Conservation (phyloP, 2,329 filamentous ascomycete species). For the Aspergillus floridensis region DNA sequence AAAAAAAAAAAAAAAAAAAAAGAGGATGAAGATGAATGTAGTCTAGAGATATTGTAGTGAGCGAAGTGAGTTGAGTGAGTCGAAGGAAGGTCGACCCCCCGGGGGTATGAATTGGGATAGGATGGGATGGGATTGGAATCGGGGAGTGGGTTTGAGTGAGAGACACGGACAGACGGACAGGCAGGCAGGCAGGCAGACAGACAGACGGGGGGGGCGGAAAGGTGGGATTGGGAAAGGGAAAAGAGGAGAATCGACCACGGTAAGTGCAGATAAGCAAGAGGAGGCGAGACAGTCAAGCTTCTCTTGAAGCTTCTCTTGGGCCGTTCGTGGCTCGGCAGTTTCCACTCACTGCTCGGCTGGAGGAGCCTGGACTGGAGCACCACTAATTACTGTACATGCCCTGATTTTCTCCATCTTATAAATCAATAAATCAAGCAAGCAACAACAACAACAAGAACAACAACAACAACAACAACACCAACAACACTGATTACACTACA, state of each 20-base stretch:
- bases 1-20: no score
- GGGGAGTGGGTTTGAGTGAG: conserved; percentile 57
- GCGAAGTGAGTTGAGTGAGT: no score
- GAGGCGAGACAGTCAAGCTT: conserved; percentile 33
- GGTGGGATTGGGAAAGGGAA: conserved; percentile 71
- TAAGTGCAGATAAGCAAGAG: conserved; percentile 28
- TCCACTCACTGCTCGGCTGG: conserved; percentile 4
- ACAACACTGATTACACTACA: background rate
- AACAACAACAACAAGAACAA: background rate
- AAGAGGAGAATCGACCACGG: conserved; percentile 19
- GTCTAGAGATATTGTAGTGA: no score
- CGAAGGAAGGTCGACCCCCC: no score
- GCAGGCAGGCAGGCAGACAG: conserved; percentile 57
- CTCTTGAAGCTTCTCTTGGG: conserved; percentile 39
- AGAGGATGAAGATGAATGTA: no score
- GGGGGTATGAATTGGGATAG: no score
- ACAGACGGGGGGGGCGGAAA: conserved; percentile 68
- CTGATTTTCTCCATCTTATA: background rate
- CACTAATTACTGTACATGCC: no score
- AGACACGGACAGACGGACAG: conserved; percentile 59
- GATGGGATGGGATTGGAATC: no score
- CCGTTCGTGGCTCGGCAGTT: conserved; percentile 20
- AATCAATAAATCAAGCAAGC: background rate
- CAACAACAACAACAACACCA: background rate
- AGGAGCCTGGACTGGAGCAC: no score